Evolutionary conservation across 1,284 basidiomycete genomes (phyloP).

Genomic region (Sutorius eximius): DNA sequence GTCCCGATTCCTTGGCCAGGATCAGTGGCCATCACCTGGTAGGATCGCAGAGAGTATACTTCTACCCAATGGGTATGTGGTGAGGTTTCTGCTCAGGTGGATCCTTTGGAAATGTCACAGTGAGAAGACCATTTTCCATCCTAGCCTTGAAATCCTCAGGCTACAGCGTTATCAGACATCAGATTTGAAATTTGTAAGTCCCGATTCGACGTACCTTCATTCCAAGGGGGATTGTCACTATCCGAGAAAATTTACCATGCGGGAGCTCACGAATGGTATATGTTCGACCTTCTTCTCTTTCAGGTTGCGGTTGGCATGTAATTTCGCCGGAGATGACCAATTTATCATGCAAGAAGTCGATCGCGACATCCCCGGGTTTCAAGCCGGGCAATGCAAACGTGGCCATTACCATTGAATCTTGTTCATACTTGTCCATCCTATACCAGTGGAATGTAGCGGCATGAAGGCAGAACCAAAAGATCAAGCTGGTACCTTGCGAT

Average conservation of each 20-base stretch:
- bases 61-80: background rate
- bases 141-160: background rate
- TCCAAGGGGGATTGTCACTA: background rate
- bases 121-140: background rate
- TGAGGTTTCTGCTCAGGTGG: background rate
- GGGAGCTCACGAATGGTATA: background rate
- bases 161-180: background rate
- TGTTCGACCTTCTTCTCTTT: background rate
- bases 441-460: background rate
- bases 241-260: background rate
- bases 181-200: background rate
- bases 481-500: background rate
- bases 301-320: background rate
- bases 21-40: background rate
- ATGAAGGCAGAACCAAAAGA: background rate
- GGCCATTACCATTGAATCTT: background rate
- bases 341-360: background rate
- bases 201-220: background rate
- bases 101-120: background rate
- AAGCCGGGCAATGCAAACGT: background rate
- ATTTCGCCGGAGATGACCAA: background rate
- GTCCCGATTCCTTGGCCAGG: background rate
- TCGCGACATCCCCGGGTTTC: background rate
- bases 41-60: background rate
- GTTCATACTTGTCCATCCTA: background rate